Evolutionary conservation across 768 basidiomycete genomes (phyloP).

Genomic region (Suillus spraguei): DNA sequence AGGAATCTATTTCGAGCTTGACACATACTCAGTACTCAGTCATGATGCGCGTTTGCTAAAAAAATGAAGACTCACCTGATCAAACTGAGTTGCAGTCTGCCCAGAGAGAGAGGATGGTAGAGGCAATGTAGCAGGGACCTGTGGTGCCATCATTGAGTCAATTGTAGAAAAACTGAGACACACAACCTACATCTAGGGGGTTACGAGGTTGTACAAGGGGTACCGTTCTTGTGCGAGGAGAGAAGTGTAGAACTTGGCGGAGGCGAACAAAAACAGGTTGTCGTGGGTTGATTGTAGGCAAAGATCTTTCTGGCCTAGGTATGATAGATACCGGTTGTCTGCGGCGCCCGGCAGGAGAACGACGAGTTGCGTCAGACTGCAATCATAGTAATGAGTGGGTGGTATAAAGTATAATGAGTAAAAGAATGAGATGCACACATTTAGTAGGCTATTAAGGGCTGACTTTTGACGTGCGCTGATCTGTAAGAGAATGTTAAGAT

Average conservation of each 20-base stretch:
- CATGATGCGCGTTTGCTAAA: no score
- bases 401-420: no score
- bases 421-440: no score
- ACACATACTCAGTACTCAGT: background rate
- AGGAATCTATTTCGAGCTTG: background rate
- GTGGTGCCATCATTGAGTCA: background rate
- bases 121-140: background rate
- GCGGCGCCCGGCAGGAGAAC: background rate
- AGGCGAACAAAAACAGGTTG: background rate
- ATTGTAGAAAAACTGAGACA: background rate
- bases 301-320: background rate
- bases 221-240: background rate
- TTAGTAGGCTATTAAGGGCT: background rate
- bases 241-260: background rate
- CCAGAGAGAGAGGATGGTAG: background rate
- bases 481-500: no score
- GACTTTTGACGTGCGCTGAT: background rate
- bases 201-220: background rate
- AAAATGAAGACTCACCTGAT: background rate
- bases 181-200: background rate
- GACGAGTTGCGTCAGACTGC: no score
- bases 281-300: background rate
- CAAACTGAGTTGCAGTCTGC: background rate
- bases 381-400: no score
- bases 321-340: background rate